Base-by-base conservation (phyloP, 2,329 filamentous ascomycete genomes). In the Mycosphaerella arachidis region DNA sequence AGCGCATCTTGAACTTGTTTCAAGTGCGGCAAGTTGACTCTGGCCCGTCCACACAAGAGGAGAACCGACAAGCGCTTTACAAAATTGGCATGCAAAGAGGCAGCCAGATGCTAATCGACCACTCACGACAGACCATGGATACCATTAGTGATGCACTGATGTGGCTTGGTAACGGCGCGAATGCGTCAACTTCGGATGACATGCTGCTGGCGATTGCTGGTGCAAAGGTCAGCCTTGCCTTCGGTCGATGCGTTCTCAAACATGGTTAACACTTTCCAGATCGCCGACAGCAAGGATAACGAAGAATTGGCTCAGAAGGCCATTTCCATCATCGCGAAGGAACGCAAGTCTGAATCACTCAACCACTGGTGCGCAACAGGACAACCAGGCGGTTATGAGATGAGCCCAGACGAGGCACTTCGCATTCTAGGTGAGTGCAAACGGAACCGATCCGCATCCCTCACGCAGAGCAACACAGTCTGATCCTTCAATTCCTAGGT, bases 61-160 rank as follows among this genome's bases (percentile, higher is more conserved):
- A 86, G 63, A 74, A 84, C 33, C 81, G 83, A 57, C 77, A 79
- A 56, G 78, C 81, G 57, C 73, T 90, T 46, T 79, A 79, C 61
- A 81, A 83, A 52, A 86, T 90, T 65, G 87, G 85, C 1, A 76
- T 81, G 33, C 77, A 81, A 40, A 79, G 84, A 53, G 73, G 77
- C 24, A 90, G 86, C 69, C 77, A 82, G 48, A 76, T 75, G 46
- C 84, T 90, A 55, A 78, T 81, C 63, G 78, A 80, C 52, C 81
- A 83, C 48, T 84, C 86, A 4, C 66, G 81, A 83, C 67, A 79
- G 79, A 76, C 78, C 13, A 78, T 87, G 30, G 81, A 86, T 62
- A 85, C 81, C n/a, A 82, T 84, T 57, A 80, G 85, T 50, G 84
- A 89, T 69, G 87, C 87, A 1, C 76, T 88, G 33, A 75, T 81